Percentiles rank a stretch among this genome's conserved stretches.
Conservation (phyloP, 306 rosid species). For the Pueraria montana region DNA sequence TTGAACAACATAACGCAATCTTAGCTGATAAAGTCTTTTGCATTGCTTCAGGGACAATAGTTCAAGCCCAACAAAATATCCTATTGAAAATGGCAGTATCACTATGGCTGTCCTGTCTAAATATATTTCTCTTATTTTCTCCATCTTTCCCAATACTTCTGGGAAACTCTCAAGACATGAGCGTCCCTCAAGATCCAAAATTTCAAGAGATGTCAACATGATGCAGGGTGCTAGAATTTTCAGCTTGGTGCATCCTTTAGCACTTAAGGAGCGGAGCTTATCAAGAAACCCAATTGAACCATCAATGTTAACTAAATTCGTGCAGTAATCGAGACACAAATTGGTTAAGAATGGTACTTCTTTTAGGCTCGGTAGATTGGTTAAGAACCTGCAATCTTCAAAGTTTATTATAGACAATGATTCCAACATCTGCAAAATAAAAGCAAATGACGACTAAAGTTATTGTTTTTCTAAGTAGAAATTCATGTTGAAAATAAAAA, state of each 20-base stretch:
- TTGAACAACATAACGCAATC: too few species aligned
- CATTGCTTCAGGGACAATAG: background rate
- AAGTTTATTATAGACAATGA: background rate
- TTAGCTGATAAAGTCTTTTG: background rate
- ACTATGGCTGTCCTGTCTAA: slow-evolving; percentile 7
- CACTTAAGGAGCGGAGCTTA: background rate
- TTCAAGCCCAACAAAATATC: slow-evolving; percentile 12
- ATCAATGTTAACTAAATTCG: slow-evolving; percentile 11
- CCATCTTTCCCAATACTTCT: slow-evolving; percentile 1
- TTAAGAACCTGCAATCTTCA: slow-evolving; percentile 13
- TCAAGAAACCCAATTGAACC: slow-evolving; percentile 28
- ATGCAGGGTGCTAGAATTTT: background rate
- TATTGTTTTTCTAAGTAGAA: too few species aligned
- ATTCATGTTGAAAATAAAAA: too few species aligned
- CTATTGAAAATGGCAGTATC: slow-evolving; percentile 11
- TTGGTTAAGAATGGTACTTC: background rate
- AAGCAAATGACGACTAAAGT: too few species aligned
- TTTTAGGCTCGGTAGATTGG: background rate
- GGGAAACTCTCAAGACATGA: slow-evolving; percentile 16
- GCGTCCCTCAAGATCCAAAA: slow-evolving; percentile 15
- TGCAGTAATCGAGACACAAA: background rate
- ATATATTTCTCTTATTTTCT: slow-evolving; percentile 14
- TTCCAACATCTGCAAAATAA: too few species aligned
- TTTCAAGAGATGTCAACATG: slow-evolving; percentile 34
- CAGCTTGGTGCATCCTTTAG: slow-evolving; percentile 29